Conservation (phyloP, 805 yeast species). For the Hanseniaspora taiwanica region DNA sequence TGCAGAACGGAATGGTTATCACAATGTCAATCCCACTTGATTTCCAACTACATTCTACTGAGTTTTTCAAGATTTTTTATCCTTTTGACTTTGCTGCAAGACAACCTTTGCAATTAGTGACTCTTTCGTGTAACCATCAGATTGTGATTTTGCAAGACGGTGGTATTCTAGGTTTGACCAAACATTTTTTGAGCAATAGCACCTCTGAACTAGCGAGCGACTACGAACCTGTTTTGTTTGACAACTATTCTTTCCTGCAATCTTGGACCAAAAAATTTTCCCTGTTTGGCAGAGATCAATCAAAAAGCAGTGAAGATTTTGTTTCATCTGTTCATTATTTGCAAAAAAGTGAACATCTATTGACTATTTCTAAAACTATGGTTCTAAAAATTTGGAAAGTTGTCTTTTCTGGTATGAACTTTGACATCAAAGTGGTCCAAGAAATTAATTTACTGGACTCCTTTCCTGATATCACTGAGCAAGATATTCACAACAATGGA, state of each 20-base stretch:
- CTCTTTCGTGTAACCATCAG: slow-evolving; percentile 32
- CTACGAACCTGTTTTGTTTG: slow-evolving; percentile 36
- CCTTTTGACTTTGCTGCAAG: slow-evolving; percentile 54
- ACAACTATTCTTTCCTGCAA: slow-evolving; percentile 37
- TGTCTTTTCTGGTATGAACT: not conserved
- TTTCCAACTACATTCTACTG: slow-evolving; percentile 11
- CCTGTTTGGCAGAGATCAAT: slow-evolving; percentile 7
- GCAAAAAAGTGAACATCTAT: not conserved
- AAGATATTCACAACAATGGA: not conserved
- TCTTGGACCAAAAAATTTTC: slow-evolving; percentile 17
- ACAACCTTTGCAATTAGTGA: slow-evolving; percentile 38
- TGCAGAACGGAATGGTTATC: slow-evolving; percentile 16
- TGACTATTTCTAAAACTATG: not conserved
- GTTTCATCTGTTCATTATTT: not conserved
- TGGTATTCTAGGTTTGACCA: slow-evolving; percentile 45
- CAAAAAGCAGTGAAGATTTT: slow-evolving; percentile 5
- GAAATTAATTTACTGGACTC: not conserved
- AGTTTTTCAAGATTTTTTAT: slow-evolving; percentile 57
- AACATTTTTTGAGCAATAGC: slow-evolving; percentile 8
- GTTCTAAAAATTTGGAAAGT: slow-evolving; percentile 14
- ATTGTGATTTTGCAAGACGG: slow-evolving; percentile 66
- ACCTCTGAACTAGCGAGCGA: slow-evolving; percentile 5
- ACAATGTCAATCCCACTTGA: slow-evolving; percentile 14
- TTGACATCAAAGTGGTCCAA: not conserved
- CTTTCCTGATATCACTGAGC: not conserved